Evolutionary conservation across 805 yeast species (phyloP).

Genomic region (Candida parachauliodes): DNA sequence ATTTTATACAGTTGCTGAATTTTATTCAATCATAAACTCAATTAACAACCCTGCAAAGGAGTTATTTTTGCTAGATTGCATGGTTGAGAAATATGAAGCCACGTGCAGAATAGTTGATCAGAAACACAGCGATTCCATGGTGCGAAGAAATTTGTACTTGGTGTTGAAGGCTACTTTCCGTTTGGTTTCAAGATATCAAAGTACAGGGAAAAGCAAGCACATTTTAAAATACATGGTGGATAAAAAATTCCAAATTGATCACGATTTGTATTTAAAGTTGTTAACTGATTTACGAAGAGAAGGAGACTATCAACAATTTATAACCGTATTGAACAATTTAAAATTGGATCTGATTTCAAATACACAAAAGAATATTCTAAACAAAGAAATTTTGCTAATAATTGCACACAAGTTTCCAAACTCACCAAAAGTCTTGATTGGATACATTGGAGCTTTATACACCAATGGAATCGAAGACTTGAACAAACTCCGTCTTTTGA

Average conservation of each 20-base stretch:
- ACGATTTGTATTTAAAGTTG: constrained; percentile 23
- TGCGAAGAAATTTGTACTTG: constrained; percentile 21
- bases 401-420: constrained; percentile 25
- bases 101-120: constrained; percentile 13
- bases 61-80: constrained; percentile 31
- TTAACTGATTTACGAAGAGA: constrained; percentile 27
- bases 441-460: constrained; percentile 32
- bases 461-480: constrained; percentile 18
- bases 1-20: not conserved
- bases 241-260: constrained; percentile 21
- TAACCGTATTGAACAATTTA: constrained; percentile 29
- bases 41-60: constrained; percentile 28
- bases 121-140: constrained; percentile 13
- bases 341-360: constrained; percentile 17
- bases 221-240: constrained; percentile 31
- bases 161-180: constrained; percentile 26
- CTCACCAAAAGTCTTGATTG: constrained; percentile 33
- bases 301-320: constrained; percentile 30
- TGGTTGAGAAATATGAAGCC: constrained; percentile 34
- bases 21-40: constrained; percentile 10
- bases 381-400: constrained; percentile 28
- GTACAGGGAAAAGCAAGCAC: constrained; percentile 27
- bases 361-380: constrained; percentile 19
- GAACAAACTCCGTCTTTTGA: constrained; percentile 24
- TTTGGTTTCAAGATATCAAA: constrained; percentile 36